Evolutionary conservation across 2,329 filamentous ascomycete species (phyloP), one percentile per base, ranked within the genome.

Genomic region (Xylaria sp.): DNA sequence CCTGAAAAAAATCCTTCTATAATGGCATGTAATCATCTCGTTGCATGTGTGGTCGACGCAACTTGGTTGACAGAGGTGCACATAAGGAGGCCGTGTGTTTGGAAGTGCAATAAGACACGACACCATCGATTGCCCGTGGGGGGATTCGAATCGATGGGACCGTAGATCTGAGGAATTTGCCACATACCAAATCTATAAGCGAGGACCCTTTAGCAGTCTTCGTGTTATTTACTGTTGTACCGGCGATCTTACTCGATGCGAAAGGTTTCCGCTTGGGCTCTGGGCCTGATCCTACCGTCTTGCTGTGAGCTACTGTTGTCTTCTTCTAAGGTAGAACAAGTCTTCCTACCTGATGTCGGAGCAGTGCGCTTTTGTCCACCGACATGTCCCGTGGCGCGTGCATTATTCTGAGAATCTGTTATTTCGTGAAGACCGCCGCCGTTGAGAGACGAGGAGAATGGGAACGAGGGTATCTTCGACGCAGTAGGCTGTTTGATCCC

Each of bases 211-310:
- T 87, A 68, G 86, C 76, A 47, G 8, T 1, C 16, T 82, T 78
- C 72, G 82, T 83, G 65, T 79, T 76, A 59, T 79, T 78, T 42
- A 81, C 81, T 65, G 82, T 80, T 68, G 81, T 77, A 37, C 79
- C 76, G 59, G 79, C 78, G 16, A 82, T 77, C 53, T 80, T 78
- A 67, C 81, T 48, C 37, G 84, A 87, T 72, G 83, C 83, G 65
- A 90, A 79, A 16, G 86, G 87, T 74, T 88, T 89, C 65, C 89
- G 84, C 79, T 92, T 91, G 2, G 87, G 75, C 59, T 88, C 85
- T 23, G 88, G 84, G 74, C 88, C 83, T 25, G 81, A 72, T 60
- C 84, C 88, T 90, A 71, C 25, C 62, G 65, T 55, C 42, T 57
- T 59, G 66, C 60, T 71, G 69, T 74, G 47, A 76, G 73, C 55